Evolutionary conservation across 1,284 basidiomycete species (phyloP).

Genomic region (Trichosporon sp.): DNA sequence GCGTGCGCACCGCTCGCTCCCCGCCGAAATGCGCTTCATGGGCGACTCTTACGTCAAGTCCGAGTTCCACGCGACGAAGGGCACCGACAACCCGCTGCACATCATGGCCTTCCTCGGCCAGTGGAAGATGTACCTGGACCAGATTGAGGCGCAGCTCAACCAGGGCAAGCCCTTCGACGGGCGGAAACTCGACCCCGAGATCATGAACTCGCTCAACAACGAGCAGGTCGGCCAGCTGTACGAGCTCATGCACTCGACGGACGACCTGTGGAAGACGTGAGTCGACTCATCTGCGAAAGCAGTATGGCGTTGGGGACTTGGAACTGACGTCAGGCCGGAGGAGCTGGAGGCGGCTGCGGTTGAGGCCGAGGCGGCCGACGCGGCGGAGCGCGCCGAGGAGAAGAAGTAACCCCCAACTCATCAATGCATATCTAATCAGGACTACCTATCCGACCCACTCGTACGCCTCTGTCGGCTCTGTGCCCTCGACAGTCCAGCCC

Average conservation of each 20-base stretch:
- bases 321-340: conserved; percentile 15
- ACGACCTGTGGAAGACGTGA: conserved; percentile 70
- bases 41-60: conserved; percentile 86
- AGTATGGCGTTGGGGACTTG: neutral
- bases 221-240: conserved; percentile 85
- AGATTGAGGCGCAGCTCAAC: conserved; percentile 49
- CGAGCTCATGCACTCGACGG: conserved; percentile 84
- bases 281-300: conserved; percentile 18
- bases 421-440: neutral
- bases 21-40: conserved; percentile 73
- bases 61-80: conserved; percentile 76
- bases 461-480: conserved; percentile 30
- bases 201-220: conserved; percentile 82
- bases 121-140: conserved; percentile 86
- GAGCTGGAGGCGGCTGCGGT: conserved; percentile 16
- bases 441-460: conserved; percentile 23
- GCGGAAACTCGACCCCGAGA: conserved; percentile 65
- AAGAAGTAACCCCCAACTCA: neutral
- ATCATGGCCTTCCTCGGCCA: conserved; percentile 88
- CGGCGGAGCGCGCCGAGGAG: conserved; percentile 1
- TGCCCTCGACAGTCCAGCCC: conserved; percentile 24
- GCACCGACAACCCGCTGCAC: conserved; percentile 76
- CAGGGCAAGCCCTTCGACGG: conserved; percentile 55
- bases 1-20: conserved; percentile 69
- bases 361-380: conserved; percentile 15